Base-by-base conservation (phyloP, 1,284 basidiomycete genomes). In the Cutaneotrichosporon cyanovorans region DNA sequence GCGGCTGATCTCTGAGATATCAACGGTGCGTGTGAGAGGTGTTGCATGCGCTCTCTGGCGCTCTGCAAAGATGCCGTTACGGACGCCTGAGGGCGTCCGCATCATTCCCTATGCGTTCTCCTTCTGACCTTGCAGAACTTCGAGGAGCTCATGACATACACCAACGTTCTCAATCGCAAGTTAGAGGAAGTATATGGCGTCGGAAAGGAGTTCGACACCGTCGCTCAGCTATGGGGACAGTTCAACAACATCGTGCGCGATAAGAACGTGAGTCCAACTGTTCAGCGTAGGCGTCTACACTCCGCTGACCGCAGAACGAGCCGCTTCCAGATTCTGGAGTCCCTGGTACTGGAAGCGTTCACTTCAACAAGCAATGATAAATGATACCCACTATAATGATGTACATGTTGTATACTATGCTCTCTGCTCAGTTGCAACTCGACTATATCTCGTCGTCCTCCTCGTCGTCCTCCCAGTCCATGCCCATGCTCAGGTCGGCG, bases 101-200 rank as follows among this genome's bases (percentile, higher is more conserved):
- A n/a, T n/a, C n/a, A n/a, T n/a, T n/a, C n/a, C n/a, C n/a, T n/a
- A n/a, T n/a, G n/a, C 16, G 32, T 34, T 34, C 32, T 10, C 20
- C 12, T 6, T 30, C 45, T 53, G 37, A 53, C n/a, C n/a, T 41
- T 3, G 10, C 58, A 95, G 91, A 84, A 83, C n/a, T 89, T 95
- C 60, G 91, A 93, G 62, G 84, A 87, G 50, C 71, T 93, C 5
- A 74, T 95, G 15, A 84, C 84, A 2, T 80, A 84, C n/a, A 83
- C 82, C 48, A 96, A 96, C 64, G 78, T 79, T n/a, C 73, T 92
- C 16, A 95, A 95, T 67, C 81, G 91, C 48, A 91, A 89, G 62
- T 76, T 95, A 4, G 91, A 96, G 70, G 89, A 95, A 65, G 85
- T 89, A 0, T 76, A 87, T 31, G 84, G 85, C 9, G 92, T 95